phyloP scores from a whole-genome alignment of 2,329 filamentous ascomycete species.

The Neophaeococcomyces mojaviensis region DNA sequence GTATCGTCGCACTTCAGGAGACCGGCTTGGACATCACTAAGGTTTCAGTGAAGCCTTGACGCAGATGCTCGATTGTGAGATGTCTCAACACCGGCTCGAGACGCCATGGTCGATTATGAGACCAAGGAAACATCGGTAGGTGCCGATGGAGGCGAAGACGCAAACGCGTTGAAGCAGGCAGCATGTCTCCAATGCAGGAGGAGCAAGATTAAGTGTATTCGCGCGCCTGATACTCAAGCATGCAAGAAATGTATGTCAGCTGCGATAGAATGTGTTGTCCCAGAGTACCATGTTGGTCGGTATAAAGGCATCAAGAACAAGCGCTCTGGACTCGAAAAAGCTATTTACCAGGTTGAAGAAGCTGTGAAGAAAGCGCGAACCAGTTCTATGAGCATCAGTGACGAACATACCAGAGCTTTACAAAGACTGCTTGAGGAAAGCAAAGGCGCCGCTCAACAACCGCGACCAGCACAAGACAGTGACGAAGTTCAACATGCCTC shows the following conservation, averaged over 20 bases:
- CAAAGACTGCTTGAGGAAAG: constrained; percentile 46
- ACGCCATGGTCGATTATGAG: constrained; percentile 2
- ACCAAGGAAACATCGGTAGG: not conserved
- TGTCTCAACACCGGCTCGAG: not conserved
- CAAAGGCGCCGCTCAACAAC: constrained; percentile 24
- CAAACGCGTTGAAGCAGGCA: constrained; percentile 17
- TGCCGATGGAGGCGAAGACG: constrained; percentile 1
- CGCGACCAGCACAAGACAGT: not conserved
- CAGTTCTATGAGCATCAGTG: constrained; percentile 35
- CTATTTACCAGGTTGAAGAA: constrained; percentile 65
- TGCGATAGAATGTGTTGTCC: constrained; percentile 57
- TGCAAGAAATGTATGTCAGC: constrained; percentile 57
- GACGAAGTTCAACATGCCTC: constrained; percentile 7
- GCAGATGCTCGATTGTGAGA: not conserved
- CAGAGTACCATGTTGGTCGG: constrained; percentile 64
- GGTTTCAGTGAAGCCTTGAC: not conserved
- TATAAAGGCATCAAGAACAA: constrained; percentile 76
- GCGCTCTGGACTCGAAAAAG: constrained; percentile 65
- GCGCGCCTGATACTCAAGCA: constrained; percentile 42
- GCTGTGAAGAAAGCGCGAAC: constrained; percentile 52
- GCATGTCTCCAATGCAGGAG: constrained; percentile 55
- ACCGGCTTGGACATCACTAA: not conserved
- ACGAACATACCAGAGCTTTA: constrained; percentile 40
- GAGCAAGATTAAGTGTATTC: constrained; percentile 62
- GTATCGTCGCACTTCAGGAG: too few relatives aligned